Conservation (phyloP, 1,284 basidiomycete genomes). For the Leccinum ponderosum region DNA sequence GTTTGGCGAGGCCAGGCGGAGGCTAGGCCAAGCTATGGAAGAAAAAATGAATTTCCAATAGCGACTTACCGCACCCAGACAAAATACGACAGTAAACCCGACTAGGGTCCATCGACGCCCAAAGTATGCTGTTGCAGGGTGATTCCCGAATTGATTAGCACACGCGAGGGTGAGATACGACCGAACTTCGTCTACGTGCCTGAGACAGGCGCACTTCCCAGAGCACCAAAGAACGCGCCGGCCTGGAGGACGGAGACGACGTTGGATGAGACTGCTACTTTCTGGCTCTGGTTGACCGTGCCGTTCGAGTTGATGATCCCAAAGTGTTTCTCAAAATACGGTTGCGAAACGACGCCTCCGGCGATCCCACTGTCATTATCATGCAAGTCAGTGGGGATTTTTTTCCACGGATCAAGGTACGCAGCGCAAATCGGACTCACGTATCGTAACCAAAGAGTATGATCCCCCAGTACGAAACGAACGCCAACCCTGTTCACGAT, state of each 20-base stretch:
- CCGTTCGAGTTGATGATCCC: slow-evolving; percentile 50
- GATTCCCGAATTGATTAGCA: neutral
- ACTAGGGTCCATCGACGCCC: slow-evolving; percentile 60
- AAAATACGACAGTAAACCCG: slow-evolving; percentile 61
- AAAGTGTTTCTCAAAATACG: slow-evolving; percentile 64
- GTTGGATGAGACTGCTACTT: slow-evolving; percentile 56
- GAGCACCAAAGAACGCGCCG: slow-evolving; percentile 79
- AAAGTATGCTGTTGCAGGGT: slow-evolving; percentile 42
- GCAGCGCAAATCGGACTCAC: slow-evolving; percentile 41
- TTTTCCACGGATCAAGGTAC: neutral
- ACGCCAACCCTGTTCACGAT: slow-evolving; percentile 56
- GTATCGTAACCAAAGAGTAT: slow-evolving; percentile 78
- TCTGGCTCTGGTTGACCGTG: slow-evolving; percentile 33
- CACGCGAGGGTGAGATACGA: neutral
- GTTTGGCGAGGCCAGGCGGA: neutral
- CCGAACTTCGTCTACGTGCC: slow-evolving; percentile 42
- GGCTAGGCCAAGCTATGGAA: neutral
- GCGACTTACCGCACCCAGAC: slow-evolving; percentile 59
- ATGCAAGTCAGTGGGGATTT: neutral
- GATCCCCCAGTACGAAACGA: slow-evolving; percentile 77
- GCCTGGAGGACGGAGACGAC: slow-evolving; percentile 79
- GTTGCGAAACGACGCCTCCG: slow-evolving; percentile 65
- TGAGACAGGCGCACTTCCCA: slow-evolving; percentile 64
- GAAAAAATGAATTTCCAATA: neutral
- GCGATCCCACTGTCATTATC: slow-evolving; percentile 47